These are phyloP conservation scores for Termitomyces sp. DNA, from an alignment of 768 basidiomycete species.

Conservation along the genomic window DNA sequence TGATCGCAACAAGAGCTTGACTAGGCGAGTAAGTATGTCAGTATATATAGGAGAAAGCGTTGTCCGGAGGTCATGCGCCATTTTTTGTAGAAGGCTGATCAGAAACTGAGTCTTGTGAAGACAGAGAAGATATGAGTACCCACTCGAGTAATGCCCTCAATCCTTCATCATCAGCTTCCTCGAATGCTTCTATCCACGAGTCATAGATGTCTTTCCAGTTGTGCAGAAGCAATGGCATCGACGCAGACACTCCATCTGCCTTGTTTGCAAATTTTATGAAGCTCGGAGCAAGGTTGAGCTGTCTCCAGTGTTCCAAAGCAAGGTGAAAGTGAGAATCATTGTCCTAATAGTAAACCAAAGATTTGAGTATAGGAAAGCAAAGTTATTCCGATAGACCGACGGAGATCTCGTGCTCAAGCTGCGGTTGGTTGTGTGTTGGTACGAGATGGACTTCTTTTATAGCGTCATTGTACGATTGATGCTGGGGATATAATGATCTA, in stretches of 20 bases:
- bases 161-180: conserved; percentile 65
- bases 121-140: conserved; percentile 18
- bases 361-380: background rate
- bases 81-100: conserved; percentile 67
- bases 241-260: conserved; percentile 57
- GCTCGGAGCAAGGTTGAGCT: conserved; percentile 72
- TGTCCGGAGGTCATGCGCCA: conserved; percentile 76
- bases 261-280: conserved; percentile 68
- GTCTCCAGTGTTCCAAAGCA: conserved; percentile 68
- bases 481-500: conserved; percentile 29
- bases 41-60: conserved; percentile 63
- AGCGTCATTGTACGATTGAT: conserved; percentile 66
- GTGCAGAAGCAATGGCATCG: conserved; percentile 77
- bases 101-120: conserved; percentile 1
- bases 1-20: conserved; percentile 50
- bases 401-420: conserved; percentile 56
- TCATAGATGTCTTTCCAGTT: conserved; percentile 68
- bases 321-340: conserved; percentile 75
- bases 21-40: conserved; percentile 47
- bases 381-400: conserved; percentile 30
- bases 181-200: conserved; percentile 57
- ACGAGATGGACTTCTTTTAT: conserved; percentile 71
- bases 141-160: conserved; percentile 74
- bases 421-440: conserved; percentile 50
- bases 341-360: conserved; percentile 39